Conservation (phyloP, 2,329 filamentous ascomycete species). For the Aureobasidium namibiae region DNA sequence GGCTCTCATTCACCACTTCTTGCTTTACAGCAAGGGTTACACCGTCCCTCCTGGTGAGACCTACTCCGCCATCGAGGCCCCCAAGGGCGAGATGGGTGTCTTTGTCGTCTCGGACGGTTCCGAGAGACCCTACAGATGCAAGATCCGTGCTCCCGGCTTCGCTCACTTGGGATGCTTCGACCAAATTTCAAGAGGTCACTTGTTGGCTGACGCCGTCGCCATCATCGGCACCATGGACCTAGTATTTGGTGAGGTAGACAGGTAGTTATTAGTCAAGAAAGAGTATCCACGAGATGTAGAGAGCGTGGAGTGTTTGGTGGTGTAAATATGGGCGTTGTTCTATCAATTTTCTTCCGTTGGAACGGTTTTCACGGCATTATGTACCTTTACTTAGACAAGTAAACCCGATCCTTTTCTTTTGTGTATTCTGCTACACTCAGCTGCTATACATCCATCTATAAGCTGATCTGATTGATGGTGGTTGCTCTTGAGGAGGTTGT, state of each 20-base stretch:
- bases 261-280: constrained; percentile 10
- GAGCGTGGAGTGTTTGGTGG: not conserved
- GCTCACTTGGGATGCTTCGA: constrained; percentile 93
- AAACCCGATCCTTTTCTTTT: constrained; percentile 3
- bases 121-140: constrained; percentile 93
- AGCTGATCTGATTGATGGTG: no score
- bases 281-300: not conserved
- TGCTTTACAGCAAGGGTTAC: constrained; percentile 98
- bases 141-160: constrained; percentile 94
- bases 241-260: constrained; percentile 61
- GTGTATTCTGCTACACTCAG: no score
- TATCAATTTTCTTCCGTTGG: constrained; percentile 5
- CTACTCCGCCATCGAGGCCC: constrained; percentile 97
- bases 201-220: constrained; percentile 92
- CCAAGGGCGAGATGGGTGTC: constrained; percentile 99
- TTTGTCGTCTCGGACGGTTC: constrained; percentile 93
- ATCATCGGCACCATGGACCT: constrained; percentile 65
- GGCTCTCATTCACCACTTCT: constrained; percentile 96
- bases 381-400: constrained; percentile 9
- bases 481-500: no score
- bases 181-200: constrained; percentile 82
- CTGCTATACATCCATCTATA: not conserved
- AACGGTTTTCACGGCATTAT: constrained; percentile 7
- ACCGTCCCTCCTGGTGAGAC: constrained; percentile 95
- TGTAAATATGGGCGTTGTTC: constrained; percentile 12